Percentiles rank a stretch among this genome's conserved stretches.
phyloP scores from a whole-genome alignment of 305 asterid genomes.

The Rubia balearica region DNA sequence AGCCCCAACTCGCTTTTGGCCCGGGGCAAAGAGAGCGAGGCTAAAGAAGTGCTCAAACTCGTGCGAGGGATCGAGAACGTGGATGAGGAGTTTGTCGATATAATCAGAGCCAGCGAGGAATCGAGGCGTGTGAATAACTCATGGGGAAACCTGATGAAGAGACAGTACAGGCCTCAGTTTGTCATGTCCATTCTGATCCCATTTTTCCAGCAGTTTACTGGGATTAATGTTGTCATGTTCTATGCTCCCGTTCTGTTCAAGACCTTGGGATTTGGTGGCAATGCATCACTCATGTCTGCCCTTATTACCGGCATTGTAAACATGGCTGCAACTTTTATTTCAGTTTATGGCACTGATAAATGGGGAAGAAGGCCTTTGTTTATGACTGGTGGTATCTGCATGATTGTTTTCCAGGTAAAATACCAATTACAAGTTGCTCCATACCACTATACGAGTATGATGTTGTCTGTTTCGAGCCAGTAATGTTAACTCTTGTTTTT shows the following conservation, averaged over 20 bases:
- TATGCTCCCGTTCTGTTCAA: conserved; percentile 10
- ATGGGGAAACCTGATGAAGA: conserved; percentile 6
- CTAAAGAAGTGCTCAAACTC: conserved; percentile 42
- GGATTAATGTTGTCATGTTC: conserved; percentile 15
- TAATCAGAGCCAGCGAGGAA: conserved; percentile 69
- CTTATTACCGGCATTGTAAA: conserved; percentile 19
- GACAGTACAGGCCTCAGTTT: conserved; percentile 14
- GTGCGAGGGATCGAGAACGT: conserved; percentile 68
- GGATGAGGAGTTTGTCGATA: conserved; percentile 71
- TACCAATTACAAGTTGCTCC: too few species aligned
- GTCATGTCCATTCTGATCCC: conserved; percentile 20
- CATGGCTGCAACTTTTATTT: conserved; percentile 9
- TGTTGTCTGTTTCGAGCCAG: too few species aligned
- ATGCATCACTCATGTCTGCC: conserved; percentile 13
- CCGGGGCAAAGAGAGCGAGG: conserved; percentile 42
- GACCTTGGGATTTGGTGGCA: conserved; percentile 10
- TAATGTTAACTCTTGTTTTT: too few species aligned
- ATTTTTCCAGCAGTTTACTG: conserved; percentile 6
- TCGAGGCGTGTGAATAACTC: conserved; percentile 4
- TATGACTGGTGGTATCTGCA: conserved; percentile 15
- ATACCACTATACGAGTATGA: too few species aligned
- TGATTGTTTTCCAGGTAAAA: conserved; percentile 16
- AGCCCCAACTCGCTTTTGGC: conserved; percentile 87
- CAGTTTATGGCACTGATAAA: conserved; percentile 13
- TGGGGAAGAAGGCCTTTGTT: conserved; percentile 18